These are phyloP conservation scores for Exophiala xenobiotica DNA, from an alignment of 2,329 filamentous ascomycete species.

Conservation along the genomic window DNA sequence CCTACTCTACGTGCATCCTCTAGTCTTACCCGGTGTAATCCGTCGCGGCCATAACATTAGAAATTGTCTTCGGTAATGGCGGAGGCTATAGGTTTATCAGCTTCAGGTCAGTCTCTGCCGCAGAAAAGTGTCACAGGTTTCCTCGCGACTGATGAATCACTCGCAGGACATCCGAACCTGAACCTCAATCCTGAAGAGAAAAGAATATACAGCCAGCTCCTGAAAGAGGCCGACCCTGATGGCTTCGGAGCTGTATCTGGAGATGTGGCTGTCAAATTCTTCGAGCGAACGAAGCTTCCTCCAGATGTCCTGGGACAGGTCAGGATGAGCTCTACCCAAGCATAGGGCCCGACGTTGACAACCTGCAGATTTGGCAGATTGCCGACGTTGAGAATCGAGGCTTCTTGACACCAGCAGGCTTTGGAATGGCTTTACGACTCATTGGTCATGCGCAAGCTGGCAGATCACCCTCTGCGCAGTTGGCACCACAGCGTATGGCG, in stretches of 20 bases:
- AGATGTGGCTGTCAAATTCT: conserved; percentile 95
- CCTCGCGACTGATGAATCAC: not conserved
- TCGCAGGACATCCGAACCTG: conserved; percentile 60
- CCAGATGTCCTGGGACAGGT: conserved; percentile 86
- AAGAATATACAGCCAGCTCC: conserved; percentile 87
- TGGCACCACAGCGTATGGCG: conserved; percentile 70
- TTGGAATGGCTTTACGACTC: conserved; percentile 86
- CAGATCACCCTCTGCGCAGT: conserved; percentile 73
- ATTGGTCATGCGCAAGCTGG: conserved; percentile 95
- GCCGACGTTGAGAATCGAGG: conserved; percentile 95
- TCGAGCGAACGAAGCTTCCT: conserved; percentile 89
- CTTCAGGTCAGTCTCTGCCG: conserved; percentile 24
- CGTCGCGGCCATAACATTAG: conserved; percentile 8
- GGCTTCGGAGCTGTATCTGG: conserved; percentile 91
- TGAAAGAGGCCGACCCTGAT: conserved; percentile 88
- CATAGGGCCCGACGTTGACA: conserved; percentile 8
- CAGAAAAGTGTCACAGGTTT: not conserved
- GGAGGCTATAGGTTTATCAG: conserved; percentile 28
- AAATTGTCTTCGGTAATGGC: conserved; percentile 19
- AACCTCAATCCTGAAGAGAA: conserved; percentile 92
- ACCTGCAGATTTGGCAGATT: conserved; percentile 90
- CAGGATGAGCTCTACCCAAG: conserved; percentile 35
- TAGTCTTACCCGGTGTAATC: conserved; percentile 10
- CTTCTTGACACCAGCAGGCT: conserved; percentile 86
- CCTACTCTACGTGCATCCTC: not conserved